These are phyloP conservation scores for Mucor ambiguus DNA, from an alignment of 371 early-diverging fungal genomes.

Conservation along the genomic window DNA sequence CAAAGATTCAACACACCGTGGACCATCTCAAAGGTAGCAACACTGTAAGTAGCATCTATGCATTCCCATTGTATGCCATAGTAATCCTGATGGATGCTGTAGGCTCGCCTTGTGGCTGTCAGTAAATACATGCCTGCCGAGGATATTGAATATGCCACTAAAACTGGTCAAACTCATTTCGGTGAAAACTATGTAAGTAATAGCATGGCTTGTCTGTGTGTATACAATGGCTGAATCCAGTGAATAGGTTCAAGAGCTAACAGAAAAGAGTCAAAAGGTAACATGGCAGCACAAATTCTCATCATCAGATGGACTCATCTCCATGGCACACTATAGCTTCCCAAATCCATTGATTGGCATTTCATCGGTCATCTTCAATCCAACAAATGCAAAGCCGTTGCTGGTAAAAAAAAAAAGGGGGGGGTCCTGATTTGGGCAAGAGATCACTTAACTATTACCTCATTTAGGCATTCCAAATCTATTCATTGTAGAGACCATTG, in stretches of 20 bases:
- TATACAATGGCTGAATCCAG: neutral
- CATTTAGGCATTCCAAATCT: slow-evolving; percentile 80
- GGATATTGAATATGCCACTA: slow-evolving; percentile 79
- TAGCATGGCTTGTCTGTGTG: neutral
- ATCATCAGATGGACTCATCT: neutral
- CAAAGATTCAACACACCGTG: slow-evolving; percentile 13
- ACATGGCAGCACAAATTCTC: neutral
- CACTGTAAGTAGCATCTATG: neutral
- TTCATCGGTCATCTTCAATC: slow-evolving; percentile 94
- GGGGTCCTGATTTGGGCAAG: too few species aligned
- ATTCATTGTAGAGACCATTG: slow-evolving; percentile 90
- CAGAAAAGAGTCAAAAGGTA: slow-evolving; percentile 85
- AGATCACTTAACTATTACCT: neutral
- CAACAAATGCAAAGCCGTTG: slow-evolving; percentile 92
- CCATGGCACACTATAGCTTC: slow-evolving; percentile 54
- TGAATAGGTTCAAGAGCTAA: slow-evolving; percentile 85
- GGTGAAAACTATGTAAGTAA: slow-evolving; percentile 92
- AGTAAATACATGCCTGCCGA: slow-evolving; percentile 88
- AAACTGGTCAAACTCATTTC: slow-evolving; percentile 88
- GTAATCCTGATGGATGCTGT: neutral
- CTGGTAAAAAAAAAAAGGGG: slow-evolving; percentile 42
- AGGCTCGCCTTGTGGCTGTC: slow-evolving; percentile 83
- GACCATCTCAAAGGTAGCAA: slow-evolving; percentile 4
- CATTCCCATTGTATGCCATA: too few species aligned
- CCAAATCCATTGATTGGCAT: slow-evolving; percentile 90